Conservation (phyloP, 2,329 filamentous ascomycete genomes). For the Bipolaris victoriae region DNA sequence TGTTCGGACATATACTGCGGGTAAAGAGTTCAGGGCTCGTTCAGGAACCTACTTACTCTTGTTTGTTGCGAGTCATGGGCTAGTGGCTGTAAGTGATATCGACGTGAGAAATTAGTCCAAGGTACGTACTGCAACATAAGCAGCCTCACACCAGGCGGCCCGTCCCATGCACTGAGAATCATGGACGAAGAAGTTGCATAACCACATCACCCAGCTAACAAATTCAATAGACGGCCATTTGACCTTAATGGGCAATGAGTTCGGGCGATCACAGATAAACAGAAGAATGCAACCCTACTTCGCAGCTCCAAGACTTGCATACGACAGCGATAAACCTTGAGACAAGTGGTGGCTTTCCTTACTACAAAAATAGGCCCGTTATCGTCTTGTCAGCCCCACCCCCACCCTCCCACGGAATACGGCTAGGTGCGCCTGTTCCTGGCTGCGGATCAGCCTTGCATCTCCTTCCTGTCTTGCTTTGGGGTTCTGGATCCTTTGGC, state of each 20-base stretch:
- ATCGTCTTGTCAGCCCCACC: background rate
- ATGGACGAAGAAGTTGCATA: background rate
- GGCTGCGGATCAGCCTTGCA: slow-evolving; percentile 2
- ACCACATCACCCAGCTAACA: background rate
- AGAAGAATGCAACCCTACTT: background rate
- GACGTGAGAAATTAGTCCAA: background rate
- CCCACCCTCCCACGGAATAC: background rate
- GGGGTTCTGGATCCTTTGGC: background rate
- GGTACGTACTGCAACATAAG: background rate
- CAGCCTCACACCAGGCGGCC: background rate
- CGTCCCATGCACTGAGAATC: background rate
- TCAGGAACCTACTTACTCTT: background rate
- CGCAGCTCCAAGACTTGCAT: background rate
- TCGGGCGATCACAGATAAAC: background rate
- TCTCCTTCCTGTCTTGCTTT: background rate
- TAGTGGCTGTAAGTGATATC: background rate
- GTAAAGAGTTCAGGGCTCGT: background rate
- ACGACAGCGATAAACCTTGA: background rate
- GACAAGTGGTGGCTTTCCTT: background rate
- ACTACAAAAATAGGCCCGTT: background rate
- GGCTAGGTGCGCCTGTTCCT: slow-evolving; percentile 3
- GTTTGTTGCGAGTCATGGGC: background rate
- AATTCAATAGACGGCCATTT: background rate
- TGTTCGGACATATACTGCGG: background rate
- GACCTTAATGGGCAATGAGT: background rate